Conservation (phyloP, 1,284 basidiomycete genomes). For the Retiboletus fuscus region DNA sequence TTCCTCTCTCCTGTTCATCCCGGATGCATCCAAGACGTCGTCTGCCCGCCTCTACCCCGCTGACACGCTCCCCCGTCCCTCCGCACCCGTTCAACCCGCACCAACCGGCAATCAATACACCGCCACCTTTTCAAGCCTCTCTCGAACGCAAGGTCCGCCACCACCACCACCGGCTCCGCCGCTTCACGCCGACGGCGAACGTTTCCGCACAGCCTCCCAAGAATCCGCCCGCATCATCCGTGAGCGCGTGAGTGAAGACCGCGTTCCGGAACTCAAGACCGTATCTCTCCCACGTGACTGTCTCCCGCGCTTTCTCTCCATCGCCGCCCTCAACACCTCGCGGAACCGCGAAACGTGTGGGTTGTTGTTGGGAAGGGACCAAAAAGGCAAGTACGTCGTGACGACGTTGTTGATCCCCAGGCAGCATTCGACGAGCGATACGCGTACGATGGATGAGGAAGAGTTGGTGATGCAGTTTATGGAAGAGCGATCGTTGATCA, state of each 20-base stretch:
- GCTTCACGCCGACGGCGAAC: constrained; percentile 36
- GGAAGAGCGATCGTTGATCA: constrained; percentile 80
- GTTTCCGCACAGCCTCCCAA: constrained; percentile 46
- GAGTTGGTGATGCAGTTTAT: constrained; percentile 88
- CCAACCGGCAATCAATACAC: constrained; percentile 35
- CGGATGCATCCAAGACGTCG: constrained; percentile 47
- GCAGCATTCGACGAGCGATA: constrained; percentile 87
- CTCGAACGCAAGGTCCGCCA: constrained; percentile 42
- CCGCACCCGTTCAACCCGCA: constrained; percentile 34
- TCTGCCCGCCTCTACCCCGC: constrained; percentile 48
- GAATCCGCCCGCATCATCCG: constrained; percentile 47
- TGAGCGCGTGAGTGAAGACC: constrained; percentile 41
- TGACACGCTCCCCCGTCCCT: constrained; percentile 49
- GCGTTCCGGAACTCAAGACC: constrained; percentile 61
- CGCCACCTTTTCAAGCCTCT: constrained; percentile 35
- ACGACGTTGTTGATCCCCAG: constrained; percentile 84
- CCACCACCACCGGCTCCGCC: constrained; percentile 39
- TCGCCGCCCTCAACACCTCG: constrained; percentile 71
- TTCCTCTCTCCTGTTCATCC: constrained; percentile 48
- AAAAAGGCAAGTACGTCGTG: constrained; percentile 72
- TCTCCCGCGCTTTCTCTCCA: constrained; percentile 77
- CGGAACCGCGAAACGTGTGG: constrained; percentile 75
- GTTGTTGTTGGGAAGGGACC: constrained; percentile 67
- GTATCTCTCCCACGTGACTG: constrained; percentile 77
- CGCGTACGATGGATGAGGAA: constrained; percentile 89